Percentiles rank a stretch among this genome's conserved stretches.
These are phyloP conservation scores for Apiospora koreana DNA, from an alignment of 2,329 filamentous ascomycete species.

Conservation along the genomic window DNA sequence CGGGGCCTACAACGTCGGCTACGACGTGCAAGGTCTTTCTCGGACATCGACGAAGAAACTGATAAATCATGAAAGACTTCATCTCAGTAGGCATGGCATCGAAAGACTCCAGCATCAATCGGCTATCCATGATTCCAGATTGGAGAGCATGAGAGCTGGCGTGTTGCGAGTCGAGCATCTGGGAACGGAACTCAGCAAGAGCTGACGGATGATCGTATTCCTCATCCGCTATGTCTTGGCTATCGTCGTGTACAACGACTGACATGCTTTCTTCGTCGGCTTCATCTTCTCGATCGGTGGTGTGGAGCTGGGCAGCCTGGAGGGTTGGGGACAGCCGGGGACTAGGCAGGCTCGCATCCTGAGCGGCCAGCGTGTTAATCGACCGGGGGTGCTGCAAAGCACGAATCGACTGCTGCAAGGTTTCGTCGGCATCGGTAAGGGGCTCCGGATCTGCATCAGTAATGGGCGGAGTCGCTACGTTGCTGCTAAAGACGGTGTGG, in stretches of 20 bases:
- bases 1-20: slow-evolving; percentile 88
- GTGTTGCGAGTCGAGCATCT: slow-evolving; percentile 32
- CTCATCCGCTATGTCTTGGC: slow-evolving; percentile 41
- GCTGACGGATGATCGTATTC: slow-evolving; percentile 30
- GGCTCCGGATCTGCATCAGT: slow-evolving; percentile 71
- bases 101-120: slow-evolving; percentile 83
- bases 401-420: slow-evolving; percentile 47
- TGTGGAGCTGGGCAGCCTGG: slow-evolving; percentile 62
- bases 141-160: slow-evolving; percentile 29
- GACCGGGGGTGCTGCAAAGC: slow-evolving; percentile 50
- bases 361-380: slow-evolving; percentile 71
- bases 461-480: slow-evolving; percentile 73
- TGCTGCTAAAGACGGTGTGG: slow-evolving; percentile 62
- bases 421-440: slow-evolving; percentile 52
- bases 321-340: slow-evolving; percentile 91
- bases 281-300: slow-evolving; percentile 43
- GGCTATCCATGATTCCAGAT: slow-evolving; percentile 69
- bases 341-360: slow-evolving; percentile 92
- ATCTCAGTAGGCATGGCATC: slow-evolving; percentile 88
- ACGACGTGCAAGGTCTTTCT: slow-evolving; percentile 88
- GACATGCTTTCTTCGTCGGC: slow-evolving; percentile 43
- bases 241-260: slow-evolving; percentile 38
- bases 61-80: slow-evolving; percentile 96
- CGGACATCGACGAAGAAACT: slow-evolving; percentile 84
- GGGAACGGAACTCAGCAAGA: slow-evolving; percentile 28